Evolutionary conservation across 1,284 basidiomycete species (phyloP), one percentile per base, ranked within the genome.

Genomic region (Thelephora terrestris): DNA sequence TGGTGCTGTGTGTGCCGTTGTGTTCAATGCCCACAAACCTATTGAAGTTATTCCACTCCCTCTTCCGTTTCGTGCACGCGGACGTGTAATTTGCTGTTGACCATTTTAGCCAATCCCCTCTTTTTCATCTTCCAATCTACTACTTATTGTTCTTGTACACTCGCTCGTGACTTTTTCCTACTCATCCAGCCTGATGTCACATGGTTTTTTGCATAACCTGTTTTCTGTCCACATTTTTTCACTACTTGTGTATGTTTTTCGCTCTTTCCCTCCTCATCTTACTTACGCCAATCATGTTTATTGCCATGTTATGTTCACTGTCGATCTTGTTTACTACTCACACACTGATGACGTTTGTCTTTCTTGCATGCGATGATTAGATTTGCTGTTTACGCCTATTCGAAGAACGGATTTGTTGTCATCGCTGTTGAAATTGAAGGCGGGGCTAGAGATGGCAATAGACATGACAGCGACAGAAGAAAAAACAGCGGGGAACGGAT

Each of bases 21-120:
- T 20, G n/a, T 12, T 21, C 10, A 18, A 14, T n/a, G n/a, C 57
- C 57, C 46, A 38, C 56, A 5, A 49, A 50, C 35, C 29, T 40
- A 27, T 34, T 40, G 18, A 21, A 17, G 46, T 47, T 24, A 14
- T 36, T 7, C 16, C 7, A 18, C 17, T 42, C n/a, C n/a, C 17
- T 42, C n/a, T 10, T 14, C 37, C 12, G n/a, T 16, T 32, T 52
- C 12, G 50, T 43, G 25, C 35, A 21, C 14, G 29, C 29, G 29
- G 3, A 14, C 29, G 9, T 32, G 29, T 32, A 32, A 32, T 14
- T 32, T 32, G 36, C 32, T n/a, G 39, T 45, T 48, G 38, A 38
- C 35, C 50, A 46, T 24, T 32, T 29, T 37, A 27, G 25, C 32
- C 14, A 35, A 17, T 48, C 38, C 35, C 42, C 17, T 44, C 27